Evolutionary conservation across 768 basidiomycete genomes (phyloP).

Genomic region (Xerocomellus amylosporus): DNA sequence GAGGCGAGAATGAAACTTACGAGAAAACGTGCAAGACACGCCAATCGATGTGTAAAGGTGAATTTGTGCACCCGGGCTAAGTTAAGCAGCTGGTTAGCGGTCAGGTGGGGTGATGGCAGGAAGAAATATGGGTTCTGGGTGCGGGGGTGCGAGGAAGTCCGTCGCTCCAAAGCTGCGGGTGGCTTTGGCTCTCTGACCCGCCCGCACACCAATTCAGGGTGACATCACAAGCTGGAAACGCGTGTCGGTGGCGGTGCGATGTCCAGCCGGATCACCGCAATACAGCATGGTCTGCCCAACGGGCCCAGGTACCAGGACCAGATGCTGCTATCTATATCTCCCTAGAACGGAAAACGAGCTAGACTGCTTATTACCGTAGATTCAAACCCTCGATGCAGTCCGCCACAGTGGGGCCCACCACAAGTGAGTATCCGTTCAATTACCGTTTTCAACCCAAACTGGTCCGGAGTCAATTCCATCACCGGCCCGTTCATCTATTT

Average conservation of each 20-base stretch:
- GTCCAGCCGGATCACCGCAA: conserved; percentile 7
- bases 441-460: background rate
- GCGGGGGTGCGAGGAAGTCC: background rate
- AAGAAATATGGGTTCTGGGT: conserved; percentile 2
- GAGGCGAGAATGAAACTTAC: conserved; percentile 25
- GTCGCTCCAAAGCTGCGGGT: conserved; percentile 16
- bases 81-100: conserved; percentile 13
- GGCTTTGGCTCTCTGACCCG: conserved; percentile 1
- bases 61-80: conserved; percentile 6
- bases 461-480: background rate
- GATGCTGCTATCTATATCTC: background rate
- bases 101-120: conserved; percentile 2
- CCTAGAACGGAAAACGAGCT: background rate
- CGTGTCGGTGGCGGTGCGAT: conserved; percentile 25
- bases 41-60: conserved; percentile 18
- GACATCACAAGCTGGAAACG: conserved; percentile 27
- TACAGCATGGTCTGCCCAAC: conserved; percentile 2
- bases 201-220: conserved; percentile 16
- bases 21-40: conserved; percentile 35
- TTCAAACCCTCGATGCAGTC: too few relatives aligned
- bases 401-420: too few relatives aligned
- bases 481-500: conserved; percentile 2
- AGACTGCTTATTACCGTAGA: background rate
- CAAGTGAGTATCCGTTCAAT: background rate
- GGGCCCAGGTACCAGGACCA: conserved; percentile 4